A percentile compares a stretch with the other conserved stretches of the same genome.
Evolutionary conservation across 768 basidiomycete genomes (phyloP).

Genomic region (Crucibulum laeve): DNA sequence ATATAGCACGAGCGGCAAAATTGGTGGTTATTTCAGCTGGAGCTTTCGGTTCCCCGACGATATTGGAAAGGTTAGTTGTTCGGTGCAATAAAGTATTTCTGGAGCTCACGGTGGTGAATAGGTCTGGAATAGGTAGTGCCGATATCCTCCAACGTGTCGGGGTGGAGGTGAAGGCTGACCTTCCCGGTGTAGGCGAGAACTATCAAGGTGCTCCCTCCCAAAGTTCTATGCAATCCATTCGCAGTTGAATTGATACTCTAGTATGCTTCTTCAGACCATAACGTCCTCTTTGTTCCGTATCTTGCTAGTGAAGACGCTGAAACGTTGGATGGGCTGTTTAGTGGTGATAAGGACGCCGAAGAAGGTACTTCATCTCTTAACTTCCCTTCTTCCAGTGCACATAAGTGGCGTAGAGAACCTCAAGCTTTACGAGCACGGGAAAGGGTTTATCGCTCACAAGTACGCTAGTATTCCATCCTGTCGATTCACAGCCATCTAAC

Average conservation of each 20-base stretch:
- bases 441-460: conserved; percentile 53
- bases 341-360: conserved; percentile 30
- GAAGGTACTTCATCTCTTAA: conserved; percentile 29
- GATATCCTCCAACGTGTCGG: conserved; percentile 40
- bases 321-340: conserved; percentile 45
- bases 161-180: conserved; percentile 50
- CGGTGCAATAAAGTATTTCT: neutral
- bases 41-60: conserved; percentile 51
- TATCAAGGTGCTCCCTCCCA: conserved; percentile 43
- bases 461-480: conserved; percentile 16
- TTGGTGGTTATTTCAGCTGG: conserved; percentile 50
- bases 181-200: conserved; percentile 77
- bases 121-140: conserved; percentile 63
- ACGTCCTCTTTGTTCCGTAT: conserved; percentile 31
- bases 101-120: conserved; percentile 3
- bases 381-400: conserved; percentile 6
- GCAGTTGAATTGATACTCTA: neutral
- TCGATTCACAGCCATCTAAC: conserved; percentile 7
- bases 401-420: conserved; percentile 14
- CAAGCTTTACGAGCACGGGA: conserved; percentile 30
- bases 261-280: conserved; percentile 32
- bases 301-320: conserved; percentile 38
- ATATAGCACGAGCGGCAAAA: conserved; percentile 29
- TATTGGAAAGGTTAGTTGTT: conserved; percentile 40
- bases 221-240: neutral